Evolutionary conservation across 2,329 filamentous ascomycete species (phyloP).

Genomic region (Trichophyton simii): DNA sequence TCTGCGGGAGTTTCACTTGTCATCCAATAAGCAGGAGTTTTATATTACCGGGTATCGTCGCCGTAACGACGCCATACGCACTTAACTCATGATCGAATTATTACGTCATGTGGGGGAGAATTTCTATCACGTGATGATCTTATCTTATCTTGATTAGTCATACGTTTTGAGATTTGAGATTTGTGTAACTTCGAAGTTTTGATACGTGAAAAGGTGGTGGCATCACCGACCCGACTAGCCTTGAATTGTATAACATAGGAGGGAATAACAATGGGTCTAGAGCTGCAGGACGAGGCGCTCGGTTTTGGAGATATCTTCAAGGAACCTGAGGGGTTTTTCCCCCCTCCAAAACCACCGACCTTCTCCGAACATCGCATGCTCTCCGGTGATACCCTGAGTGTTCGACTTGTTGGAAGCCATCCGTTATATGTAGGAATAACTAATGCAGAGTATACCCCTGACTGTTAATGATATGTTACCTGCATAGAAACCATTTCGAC

Average conservation of each 20-base stretch:
- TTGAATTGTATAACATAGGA: not conserved
- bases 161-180: not conserved
- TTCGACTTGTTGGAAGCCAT: constrained; percentile 75
- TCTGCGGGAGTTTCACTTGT: not conserved
- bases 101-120: constrained; percentile 1
- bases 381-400: constrained; percentile 51
- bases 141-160: not conserved
- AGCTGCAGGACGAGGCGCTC: constrained; percentile 17
- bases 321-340: constrained; percentile 70
- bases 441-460: not conserved
- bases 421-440: constrained; percentile 57
- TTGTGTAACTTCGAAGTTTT: not conserved
- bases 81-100: not conserved
- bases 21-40: not conserved
- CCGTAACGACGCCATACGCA: not conserved
- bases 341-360: constrained; percentile 63
- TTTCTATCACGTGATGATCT: not conserved
- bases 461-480: not conserved
- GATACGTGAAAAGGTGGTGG: too few relatives aligned
- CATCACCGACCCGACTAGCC: too few relatives aligned
- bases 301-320: constrained; percentile 51
- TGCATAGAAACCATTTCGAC: constrained; percentile 14
- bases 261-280: not conserved
- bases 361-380: constrained; percentile 58
- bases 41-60: not conserved